Evolutionary conservation across 495 filamentous ascomycete species (phyloP).

Genomic region (Rhizodiscina lignyota): DNA sequence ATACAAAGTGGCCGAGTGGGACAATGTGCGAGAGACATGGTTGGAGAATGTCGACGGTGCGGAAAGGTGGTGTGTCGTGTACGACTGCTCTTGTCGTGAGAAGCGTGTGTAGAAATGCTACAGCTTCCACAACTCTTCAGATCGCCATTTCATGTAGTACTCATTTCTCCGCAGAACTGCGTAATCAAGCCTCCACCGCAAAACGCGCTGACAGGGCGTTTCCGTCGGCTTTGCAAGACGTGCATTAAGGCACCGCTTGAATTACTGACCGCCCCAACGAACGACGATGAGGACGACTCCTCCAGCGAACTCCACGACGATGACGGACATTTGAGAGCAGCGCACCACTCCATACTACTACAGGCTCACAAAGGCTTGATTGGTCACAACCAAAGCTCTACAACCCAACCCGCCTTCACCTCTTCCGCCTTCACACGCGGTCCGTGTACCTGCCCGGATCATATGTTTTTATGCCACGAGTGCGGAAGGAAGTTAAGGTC

Average conservation of each 20-base stretch:
- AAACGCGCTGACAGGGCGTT: constrained; percentile 43
- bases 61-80: constrained; percentile 64
- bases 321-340: too few relatives aligned
- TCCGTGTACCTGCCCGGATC: constrained; percentile 52
- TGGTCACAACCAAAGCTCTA: too few relatives aligned
- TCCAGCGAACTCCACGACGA: too few relatives aligned
- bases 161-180: constrained; percentile 48
- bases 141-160: too few relatives aligned
- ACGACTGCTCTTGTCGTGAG: constrained; percentile 19
- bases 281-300: too few relatives aligned
- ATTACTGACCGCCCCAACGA: too few relatives aligned
- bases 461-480: constrained; percentile 64
- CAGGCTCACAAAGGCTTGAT: too few relatives aligned
- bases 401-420: too few relatives aligned
- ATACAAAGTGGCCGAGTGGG: constrained; percentile 49
- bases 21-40: constrained; percentile 70
- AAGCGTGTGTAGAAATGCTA: neutral
- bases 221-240: constrained; percentile 59
- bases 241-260: constrained; percentile 51
- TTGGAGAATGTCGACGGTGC: constrained; percentile 65
- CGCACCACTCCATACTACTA: too few relatives aligned
- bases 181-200: constrained; percentile 56
- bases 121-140: neutral
- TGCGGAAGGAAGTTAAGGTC: constrained; percentile 55
- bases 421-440: constrained; percentile 31